phyloP scores from a whole-genome alignment of 441 rosid species.

The Biscutella laevigata region DNA sequence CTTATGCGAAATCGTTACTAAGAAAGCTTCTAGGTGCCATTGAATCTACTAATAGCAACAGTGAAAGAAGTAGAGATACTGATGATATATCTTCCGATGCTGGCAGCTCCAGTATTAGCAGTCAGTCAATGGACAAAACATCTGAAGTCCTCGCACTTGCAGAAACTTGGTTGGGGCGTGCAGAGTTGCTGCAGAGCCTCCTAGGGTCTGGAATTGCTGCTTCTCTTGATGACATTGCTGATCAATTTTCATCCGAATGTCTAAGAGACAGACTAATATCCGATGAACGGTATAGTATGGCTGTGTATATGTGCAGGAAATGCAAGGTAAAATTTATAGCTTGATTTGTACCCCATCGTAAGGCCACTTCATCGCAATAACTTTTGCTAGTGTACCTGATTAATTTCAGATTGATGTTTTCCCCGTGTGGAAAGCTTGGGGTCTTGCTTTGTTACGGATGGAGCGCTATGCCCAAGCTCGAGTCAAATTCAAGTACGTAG shows the following conservation, averaged over 20 bases:
- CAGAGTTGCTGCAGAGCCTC: slow-evolving; percentile 97
- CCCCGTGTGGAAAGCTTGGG: slow-evolving; percentile 99
- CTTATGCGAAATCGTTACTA: slow-evolving; percentile 74
- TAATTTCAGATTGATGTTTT: slow-evolving; percentile 77
- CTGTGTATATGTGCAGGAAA: slow-evolving; percentile 94
- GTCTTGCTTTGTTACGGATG: slow-evolving; percentile 92
- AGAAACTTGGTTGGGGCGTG: slow-evolving; percentile 84
- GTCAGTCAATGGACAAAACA: slow-evolving; percentile 73
- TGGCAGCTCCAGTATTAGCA: slow-evolving; percentile 86
- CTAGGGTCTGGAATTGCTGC: slow-evolving; percentile 96
- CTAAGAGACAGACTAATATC: slow-evolving; percentile 84
- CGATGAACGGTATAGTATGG: slow-evolving; percentile 97
- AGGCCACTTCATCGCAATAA: slow-evolving; percentile 13
- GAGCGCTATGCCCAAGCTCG: slow-evolving; percentile 95
- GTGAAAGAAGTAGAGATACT: slow-evolving; percentile 69
- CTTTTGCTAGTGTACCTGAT: slow-evolving; percentile 15
- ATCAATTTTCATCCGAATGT: slow-evolving; percentile 68
- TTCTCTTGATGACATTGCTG: slow-evolving; percentile 92
- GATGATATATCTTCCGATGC: slow-evolving; percentile 93
- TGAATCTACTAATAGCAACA: slow-evolving; percentile 38
- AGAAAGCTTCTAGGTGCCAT: slow-evolving; percentile 66
- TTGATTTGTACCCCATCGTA: slow-evolving; percentile 16
- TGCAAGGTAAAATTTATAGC: slow-evolving; percentile 66
- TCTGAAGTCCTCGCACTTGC: slow-evolving; percentile 65
- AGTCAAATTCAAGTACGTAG: slow-evolving; percentile 84